Evolutionary conservation across 1,284 basidiomycete species (phyloP), one percentile per base, ranked within the genome.

Genomic region (Flammula alnicola): DNA sequence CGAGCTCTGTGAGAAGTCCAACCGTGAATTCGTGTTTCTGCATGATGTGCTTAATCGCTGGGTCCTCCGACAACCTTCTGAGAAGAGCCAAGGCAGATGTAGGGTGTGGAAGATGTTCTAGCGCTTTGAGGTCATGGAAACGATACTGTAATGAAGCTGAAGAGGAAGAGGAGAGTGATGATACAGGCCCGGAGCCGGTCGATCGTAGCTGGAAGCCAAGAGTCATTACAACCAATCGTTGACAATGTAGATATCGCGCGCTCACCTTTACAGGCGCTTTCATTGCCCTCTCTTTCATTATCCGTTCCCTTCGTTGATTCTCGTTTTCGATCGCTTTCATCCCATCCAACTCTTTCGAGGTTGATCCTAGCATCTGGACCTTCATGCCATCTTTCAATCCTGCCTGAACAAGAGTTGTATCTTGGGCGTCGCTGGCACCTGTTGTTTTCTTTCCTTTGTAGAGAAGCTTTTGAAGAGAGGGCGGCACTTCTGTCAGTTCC

Each of bases 1-100:
- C 86, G 30, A 91, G 78, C 65, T 91, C 87, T 0, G 86, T 88
- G 19, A 90, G 72, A 4, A 85, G 55, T 0, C 82, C 81, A 3
- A 91, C 83, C 2, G 80, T 71, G 56, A 88, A 83, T 47, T 78
- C 65, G 64, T 91, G 85, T 51, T 70, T 73, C 55, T 76, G 77
- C 88, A 91, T 89, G 52, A 91, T 63, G 59, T 87, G 80, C 14
- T 66, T 70, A 41, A 90, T 84, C 0, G 85, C 86, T 6, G 83
- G 80, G 59, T 91, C 88, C n/a, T 78, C 70, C 5, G 88, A 74
- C 4, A 90, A 72, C 42, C 76, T 80, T 3, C 69, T 70, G 2
- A 89, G 74, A 1, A 85, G 61, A 2, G 72, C 69, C 4, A 72
- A 66, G 0, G 87, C 86, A 11, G 76, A 70, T 3, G 72, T 68